Evolutionary conservation across 2,329 filamentous ascomycete species (phyloP).

Genomic region (Penicillium digitatum): DNA sequence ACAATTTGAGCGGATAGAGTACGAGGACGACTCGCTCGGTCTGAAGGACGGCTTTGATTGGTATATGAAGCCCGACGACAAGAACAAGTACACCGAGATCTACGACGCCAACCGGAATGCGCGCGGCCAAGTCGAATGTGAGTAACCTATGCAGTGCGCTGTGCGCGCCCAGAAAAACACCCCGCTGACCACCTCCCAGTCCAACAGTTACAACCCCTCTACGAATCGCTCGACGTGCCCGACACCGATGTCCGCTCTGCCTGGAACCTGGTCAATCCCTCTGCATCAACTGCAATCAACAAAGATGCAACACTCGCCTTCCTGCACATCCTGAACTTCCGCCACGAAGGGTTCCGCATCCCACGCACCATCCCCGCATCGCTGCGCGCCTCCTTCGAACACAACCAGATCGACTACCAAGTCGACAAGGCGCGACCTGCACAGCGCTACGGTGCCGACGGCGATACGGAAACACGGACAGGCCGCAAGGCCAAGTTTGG

Average conservation of each 20-base stretch:
- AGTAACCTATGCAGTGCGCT: conserved; percentile 32
- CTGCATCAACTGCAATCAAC: conserved; percentile 74
- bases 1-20: conserved; percentile 79
- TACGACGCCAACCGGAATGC: conserved; percentile 88
- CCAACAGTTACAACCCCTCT: conserved; percentile 73
- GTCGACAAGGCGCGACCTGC: conserved; percentile 69
- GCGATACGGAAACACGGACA: conserved; percentile 74
- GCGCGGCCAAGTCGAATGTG: conserved; percentile 77
- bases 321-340: conserved; percentile 91
- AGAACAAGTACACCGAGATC: conserved; percentile 93
- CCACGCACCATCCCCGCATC: conserved; percentile 86
- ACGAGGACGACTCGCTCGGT: conserved; percentile 71
- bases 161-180: neutral
- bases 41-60: conserved; percentile 97
- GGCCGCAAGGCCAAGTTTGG: conserved; percentile 96
- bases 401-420: conserved; percentile 95
- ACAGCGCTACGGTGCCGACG: conserved; percentile 73
- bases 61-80: conserved; percentile 95
- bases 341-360: conserved; percentile 92
- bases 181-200: conserved; percentile 49
- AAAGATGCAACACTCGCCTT: conserved; percentile 95
- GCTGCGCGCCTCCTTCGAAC: conserved; percentile 87
- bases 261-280: conserved; percentile 97
- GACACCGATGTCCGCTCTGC: conserved; percentile 81
- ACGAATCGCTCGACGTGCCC: conserved; percentile 64